A percentile compares a stretch with the other conserved stretches of the same genome.
Evolutionary conservation across 208 protist species (phyloP).

Genomic region (Vickermania ingenoplastis): DNA sequence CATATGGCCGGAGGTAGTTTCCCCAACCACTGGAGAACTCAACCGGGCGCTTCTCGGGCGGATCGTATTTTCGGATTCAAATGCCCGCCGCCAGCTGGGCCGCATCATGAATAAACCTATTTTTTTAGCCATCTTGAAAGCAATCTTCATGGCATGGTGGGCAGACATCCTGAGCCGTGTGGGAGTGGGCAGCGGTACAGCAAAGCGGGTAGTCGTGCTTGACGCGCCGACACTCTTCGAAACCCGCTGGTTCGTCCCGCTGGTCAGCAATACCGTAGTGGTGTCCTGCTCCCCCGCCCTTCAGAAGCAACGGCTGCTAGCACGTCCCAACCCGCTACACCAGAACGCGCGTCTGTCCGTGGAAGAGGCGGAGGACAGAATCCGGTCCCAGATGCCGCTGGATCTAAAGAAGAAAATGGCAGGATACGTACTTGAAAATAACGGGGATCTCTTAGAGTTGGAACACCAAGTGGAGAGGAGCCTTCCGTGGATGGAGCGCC

Average conservation of each 20-base stretch:
- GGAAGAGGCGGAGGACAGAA: constrained; percentile 46
- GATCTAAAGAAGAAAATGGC: constrained; percentile 48
- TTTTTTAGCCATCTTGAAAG: constrained; percentile 43
- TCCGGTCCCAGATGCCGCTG: constrained; percentile 73
- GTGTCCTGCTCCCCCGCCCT: constrained; percentile 48
- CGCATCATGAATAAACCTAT: constrained; percentile 79
- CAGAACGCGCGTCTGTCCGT: constrained; percentile 33
- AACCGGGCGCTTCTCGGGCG: constrained; percentile 50
- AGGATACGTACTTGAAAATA: constrained; percentile 71
- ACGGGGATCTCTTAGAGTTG: constrained; percentile 30
- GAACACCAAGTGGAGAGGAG: constrained; percentile 18
- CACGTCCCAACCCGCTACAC: background rate
- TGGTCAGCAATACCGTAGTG: constrained; percentile 55
- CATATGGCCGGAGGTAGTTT: constrained; percentile 62
- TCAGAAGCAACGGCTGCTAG: constrained; percentile 51
- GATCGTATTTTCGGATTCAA: constrained; percentile 64
- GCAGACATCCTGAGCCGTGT: background rate
- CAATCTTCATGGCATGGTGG: constrained; percentile 58
- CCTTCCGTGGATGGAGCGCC: constrained; percentile 57
- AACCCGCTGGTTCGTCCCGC: constrained; percentile 64
- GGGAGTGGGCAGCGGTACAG: constrained; percentile 1
- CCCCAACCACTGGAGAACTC: constrained; percentile 46
- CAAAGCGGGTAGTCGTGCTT: constrained; percentile 49
- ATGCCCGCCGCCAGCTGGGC: constrained; percentile 38
- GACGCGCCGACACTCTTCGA: constrained; percentile 86